phyloP scores from a whole-genome alignment of 2,329 filamentous ascomycete genomes.

The Colletotrichum eleusines region DNA sequence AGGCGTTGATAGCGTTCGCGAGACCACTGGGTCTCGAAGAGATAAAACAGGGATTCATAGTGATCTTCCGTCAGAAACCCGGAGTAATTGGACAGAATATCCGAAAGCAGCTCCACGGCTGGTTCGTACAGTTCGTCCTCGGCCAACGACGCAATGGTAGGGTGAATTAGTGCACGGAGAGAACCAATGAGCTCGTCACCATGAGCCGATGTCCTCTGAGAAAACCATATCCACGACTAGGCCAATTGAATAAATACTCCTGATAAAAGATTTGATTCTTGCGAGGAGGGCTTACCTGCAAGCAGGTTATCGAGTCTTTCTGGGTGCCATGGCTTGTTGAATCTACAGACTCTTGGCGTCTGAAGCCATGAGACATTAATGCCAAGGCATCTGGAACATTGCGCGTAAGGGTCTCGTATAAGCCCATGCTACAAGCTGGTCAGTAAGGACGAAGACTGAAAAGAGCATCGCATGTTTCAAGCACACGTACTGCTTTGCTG shows the following conservation, averaged over 20 bases:
- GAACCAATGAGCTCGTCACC: constrained; percentile 68
- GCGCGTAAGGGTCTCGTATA: constrained; percentile 56
- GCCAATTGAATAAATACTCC: constrained; percentile 17
- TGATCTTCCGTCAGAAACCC: constrained; percentile 71
- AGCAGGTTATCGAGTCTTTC: constrained; percentile 69
- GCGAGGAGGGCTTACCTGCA: constrained; percentile 62
- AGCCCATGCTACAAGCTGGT: constrained; percentile 48
- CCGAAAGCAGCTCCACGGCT: constrained; percentile 73
- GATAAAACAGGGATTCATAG: constrained; percentile 66
- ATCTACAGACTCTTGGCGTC: constrained; percentile 39
- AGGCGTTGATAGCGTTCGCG: constrained; percentile 66
- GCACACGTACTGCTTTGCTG: constrained; percentile 64
- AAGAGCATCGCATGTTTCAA: constrained; percentile 13
- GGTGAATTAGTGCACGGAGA: constrained; percentile 70
- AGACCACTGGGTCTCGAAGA: constrained; percentile 73
- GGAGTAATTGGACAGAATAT: constrained; percentile 74
- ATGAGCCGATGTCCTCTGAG: constrained; percentile 71
- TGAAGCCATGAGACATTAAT: constrained; percentile 56
- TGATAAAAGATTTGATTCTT: neutral
- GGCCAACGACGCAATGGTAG: constrained; percentile 71
- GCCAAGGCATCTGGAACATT: constrained; percentile 56
- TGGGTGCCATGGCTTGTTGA: constrained; percentile 53
- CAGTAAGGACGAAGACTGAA: neutral
- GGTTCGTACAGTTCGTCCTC: constrained; percentile 69
- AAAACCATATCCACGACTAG: constrained; percentile 81